phyloP scores from a whole-genome alignment of 805 yeast genomes.

The Starmerella vaccinii region DNA sequence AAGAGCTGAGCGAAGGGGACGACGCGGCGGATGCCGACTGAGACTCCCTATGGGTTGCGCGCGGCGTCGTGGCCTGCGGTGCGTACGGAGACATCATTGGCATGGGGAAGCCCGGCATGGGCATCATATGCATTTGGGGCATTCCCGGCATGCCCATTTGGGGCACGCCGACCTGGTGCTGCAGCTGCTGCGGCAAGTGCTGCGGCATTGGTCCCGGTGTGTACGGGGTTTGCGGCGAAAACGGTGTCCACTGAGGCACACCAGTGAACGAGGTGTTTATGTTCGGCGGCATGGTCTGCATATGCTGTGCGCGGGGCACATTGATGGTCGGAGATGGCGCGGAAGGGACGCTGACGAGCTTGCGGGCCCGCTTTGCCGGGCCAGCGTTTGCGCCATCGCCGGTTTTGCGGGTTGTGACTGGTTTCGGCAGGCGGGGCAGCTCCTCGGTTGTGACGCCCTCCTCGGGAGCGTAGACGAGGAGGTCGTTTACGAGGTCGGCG shows the following conservation, averaged over 20 bases:
- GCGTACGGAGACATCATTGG: conserved; percentile 4
- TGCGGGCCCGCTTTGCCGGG: conserved; percentile 21
- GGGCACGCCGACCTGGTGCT: conserved; percentile 5
- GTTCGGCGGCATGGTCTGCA: conserved; percentile 20
- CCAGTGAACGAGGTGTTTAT: conserved; percentile 2
- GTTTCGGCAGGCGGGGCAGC: conserved; percentile 47
- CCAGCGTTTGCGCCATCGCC: not conserved
- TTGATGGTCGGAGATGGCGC: not conserved
- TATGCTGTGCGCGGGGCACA: conserved; percentile 17
- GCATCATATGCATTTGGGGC: conserved; percentile 8
- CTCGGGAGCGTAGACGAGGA: conserved; percentile 48
- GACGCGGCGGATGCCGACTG: conserved; percentile 6
- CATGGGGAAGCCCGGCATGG: conserved; percentile 11
- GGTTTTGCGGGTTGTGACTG: conserved; percentile 36
- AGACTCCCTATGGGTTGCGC: not conserved
- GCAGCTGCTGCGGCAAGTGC: conserved; percentile 3
- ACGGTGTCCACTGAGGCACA: conserved; percentile 13
- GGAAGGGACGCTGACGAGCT: conserved; percentile 15
- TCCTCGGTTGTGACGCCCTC: conserved; percentile 19
- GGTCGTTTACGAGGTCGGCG: conserved; percentile 47
- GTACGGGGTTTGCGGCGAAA: conserved; percentile 15
- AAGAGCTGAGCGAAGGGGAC: conserved; percentile 21
- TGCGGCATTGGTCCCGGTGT: not conserved
- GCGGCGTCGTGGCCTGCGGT: conserved; percentile 1
- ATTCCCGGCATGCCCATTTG: conserved; percentile 7